Evolutionary conservation across 2,329 filamentous ascomycete species (phyloP), one percentile per base, ranked within the genome.

Genomic region (Elsinoe batatas): DNA sequence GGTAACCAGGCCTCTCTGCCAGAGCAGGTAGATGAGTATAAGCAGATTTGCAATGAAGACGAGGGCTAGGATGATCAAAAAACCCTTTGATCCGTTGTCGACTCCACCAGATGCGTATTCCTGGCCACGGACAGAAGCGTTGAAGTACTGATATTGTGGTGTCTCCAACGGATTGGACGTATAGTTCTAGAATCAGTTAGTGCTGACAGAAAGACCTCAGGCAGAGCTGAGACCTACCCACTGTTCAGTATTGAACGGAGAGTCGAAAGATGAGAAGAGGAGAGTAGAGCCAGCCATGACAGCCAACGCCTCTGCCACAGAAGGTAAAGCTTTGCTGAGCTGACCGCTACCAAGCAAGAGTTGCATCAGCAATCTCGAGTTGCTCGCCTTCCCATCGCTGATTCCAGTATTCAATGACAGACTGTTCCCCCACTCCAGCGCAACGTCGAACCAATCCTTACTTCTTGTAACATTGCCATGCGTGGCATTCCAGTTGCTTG

Each of bases 231-330:
- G 3, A 38, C 32, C 3, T 20, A 51, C 47, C 67, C 67, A 76
- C 44, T 66, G 69, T 30, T 81, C 78, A 0, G 76, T 72, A 26
- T 51, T 38, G 63, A 85, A 88, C 0, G 84, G 82, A 0, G 83
- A 71, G 56, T 80, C 75, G 7, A 79, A 69, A 1, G 81, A 71
- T 7, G 79, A 76, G 42, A 83, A 73, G 7, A 90, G 75, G 0
- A 90, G 67, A 0, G 85, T 88, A 35, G 79, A 83, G 3, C 81
- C 80, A 0, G 80, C 78, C 62, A 90, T 76, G 0, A 88, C 85
- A 0, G 87, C 85, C 0, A 93, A 66, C 0, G 84, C 83, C 68
- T 93, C 88, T 0, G 81, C 83, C n/a, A 87, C 75, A 2, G 83
- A 87, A 0, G 88, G 88, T 0, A 84, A 67, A 0, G 68, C 64